Evolutionary conservation across 805 yeast genomes (phyloP).

Genomic region (Ogataea corticis): DNA sequence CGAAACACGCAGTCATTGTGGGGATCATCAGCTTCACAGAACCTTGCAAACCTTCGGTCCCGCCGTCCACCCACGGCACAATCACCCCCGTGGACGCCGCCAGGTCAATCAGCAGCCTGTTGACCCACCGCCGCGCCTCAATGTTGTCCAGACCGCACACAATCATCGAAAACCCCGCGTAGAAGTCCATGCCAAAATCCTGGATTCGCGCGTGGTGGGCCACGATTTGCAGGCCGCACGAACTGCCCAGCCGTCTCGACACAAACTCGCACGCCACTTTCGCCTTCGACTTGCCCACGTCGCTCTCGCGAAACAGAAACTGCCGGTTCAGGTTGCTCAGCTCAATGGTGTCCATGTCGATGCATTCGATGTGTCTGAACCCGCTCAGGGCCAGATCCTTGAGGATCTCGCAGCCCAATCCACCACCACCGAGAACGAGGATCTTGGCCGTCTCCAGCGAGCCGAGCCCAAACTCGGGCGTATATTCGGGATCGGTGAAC

Average conservation of each 20-base stretch:
- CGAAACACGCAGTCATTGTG: constrained; percentile 84
- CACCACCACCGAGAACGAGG: constrained; percentile 75
- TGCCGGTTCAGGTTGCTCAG: constrained; percentile 76
- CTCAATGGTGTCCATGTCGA: constrained; percentile 84
- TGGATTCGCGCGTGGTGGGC: constrained; percentile 69
- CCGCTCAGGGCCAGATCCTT: constrained; percentile 74
- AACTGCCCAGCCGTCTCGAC: constrained; percentile 38
- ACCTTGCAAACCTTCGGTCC: constrained; percentile 93
- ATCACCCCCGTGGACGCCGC: constrained; percentile 52
- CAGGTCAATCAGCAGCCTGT: constrained; percentile 61
- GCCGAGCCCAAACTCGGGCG: constrained; percentile 21
- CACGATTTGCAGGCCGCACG: constrained; percentile 35
- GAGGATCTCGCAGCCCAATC: constrained; percentile 78
- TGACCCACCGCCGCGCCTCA: constrained; percentile 90
- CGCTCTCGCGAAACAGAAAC: constrained; percentile 60
- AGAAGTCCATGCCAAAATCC: constrained; percentile 61
- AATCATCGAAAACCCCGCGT: constrained; percentile 66
- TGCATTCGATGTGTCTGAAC: constrained; percentile 60
- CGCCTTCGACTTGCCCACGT: constrained; percentile 69
- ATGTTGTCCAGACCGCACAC: constrained; percentile 89
- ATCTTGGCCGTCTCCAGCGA: constrained; percentile 29
- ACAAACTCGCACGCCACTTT: constrained; percentile 63
- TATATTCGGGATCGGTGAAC: constrained; percentile 34
- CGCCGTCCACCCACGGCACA: constrained; percentile 86
- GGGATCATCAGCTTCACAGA: constrained; percentile 88